Evolutionary conservation across 768 basidiomycete genomes (phyloP).

Genomic region (Tricholoma hemisulphureum): DNA sequence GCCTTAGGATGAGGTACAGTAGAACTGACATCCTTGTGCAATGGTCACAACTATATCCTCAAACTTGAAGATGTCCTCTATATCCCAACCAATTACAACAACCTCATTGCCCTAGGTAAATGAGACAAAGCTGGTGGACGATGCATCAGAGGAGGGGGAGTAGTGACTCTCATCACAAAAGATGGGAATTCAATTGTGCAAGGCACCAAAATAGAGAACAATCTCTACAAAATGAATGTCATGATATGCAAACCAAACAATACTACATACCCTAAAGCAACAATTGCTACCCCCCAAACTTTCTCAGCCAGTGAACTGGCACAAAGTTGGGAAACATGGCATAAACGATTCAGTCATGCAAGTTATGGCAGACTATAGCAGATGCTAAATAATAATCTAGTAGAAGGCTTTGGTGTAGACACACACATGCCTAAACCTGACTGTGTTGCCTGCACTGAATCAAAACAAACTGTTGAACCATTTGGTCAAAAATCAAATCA

Average conservation of each 20-base stretch:
- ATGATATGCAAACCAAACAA: neutral
- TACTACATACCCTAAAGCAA: neutral
- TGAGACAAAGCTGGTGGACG: slow-evolving; percentile 4
- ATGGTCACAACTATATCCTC: neutral
- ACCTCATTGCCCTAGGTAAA: slow-evolving; percentile 2
- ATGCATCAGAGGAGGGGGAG: neutral
- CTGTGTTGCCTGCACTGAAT: slow-evolving; percentile 4
- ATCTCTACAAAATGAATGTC: slow-evolving; percentile 1
- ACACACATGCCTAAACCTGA: neutral
- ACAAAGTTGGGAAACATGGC: slow-evolving; percentile 1
- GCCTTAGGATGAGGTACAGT: neutral
- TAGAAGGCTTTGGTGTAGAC: slow-evolving; percentile 3
- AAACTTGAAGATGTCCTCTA: neutral
- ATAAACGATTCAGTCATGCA: slow-evolving; percentile 2
- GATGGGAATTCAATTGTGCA: neutral
- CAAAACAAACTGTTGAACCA: neutral
- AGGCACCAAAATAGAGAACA: neutral
- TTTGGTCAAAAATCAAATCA: slow-evolving; percentile 6
- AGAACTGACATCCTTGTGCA: neutral
- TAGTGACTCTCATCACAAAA: neutral
- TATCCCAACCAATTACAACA: neutral
- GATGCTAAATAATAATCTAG: slow-evolving; percentile 1
- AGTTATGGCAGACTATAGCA: neutral
- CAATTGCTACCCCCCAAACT: neutral
- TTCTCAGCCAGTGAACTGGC: neutral